Conservation (phyloP, 768 basidiomycete species). For the Lentinula aciculospora region DNA sequence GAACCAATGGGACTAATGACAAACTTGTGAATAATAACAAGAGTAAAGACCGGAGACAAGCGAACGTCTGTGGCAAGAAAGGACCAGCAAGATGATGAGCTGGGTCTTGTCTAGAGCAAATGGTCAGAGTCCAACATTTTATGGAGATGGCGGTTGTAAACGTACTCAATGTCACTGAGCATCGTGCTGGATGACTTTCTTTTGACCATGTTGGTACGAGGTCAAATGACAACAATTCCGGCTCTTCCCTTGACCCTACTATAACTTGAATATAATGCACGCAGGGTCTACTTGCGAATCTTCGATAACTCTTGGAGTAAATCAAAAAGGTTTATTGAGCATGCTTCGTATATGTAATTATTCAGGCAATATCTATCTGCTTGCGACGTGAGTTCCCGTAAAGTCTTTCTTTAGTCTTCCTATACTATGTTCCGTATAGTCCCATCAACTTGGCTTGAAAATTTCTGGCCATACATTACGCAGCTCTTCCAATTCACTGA, state of each 20-base stretch:
- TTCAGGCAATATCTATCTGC: too few species aligned
- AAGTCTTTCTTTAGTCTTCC: too few species aligned
- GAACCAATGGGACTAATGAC: constrained; percentile 4
- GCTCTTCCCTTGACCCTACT: background rate
- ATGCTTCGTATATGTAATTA: too few species aligned
- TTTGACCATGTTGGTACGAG: background rate
- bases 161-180: background rate
- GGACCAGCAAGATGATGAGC: background rate
- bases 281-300: too few species aligned
- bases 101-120: background rate
- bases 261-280: background rate
- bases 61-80: background rate
- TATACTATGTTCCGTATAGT: too few species aligned
- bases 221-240: background rate
- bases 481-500: constrained; percentile 60
- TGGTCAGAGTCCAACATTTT: background rate
- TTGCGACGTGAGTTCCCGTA: too few species aligned
- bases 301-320: too few species aligned
- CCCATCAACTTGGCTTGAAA: constrained; percentile 32
- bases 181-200: background rate
- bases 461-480: constrained; percentile 71
- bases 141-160: background rate
- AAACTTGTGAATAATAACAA: background rate
- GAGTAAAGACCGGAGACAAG: background rate
- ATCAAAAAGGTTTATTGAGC: too few species aligned